Percentiles rank a stretch among this genome's conserved stretches.
Conservation (phyloP, 169 alveolate genomes). For the Plasmodium reichenowi region DNA sequence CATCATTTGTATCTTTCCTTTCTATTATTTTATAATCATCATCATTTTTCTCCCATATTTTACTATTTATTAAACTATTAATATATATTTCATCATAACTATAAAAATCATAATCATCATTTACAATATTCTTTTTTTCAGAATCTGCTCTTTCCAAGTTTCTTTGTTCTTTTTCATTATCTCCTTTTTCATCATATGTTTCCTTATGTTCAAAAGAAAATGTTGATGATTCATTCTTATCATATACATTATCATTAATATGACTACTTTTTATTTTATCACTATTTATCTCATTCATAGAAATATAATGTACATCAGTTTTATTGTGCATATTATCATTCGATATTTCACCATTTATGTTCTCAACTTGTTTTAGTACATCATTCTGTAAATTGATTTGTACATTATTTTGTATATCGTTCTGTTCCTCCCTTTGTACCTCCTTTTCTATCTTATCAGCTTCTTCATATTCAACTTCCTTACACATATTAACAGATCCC, state of each 20-base stretch:
- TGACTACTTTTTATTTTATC: not conserved
- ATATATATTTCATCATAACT: slow-evolving; percentile 10
- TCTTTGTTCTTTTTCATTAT: not conserved
- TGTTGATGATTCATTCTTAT: not conserved
- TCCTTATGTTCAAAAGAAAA: no score
- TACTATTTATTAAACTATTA: slow-evolving; percentile 2
- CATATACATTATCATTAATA: not conserved
- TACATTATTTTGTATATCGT: no score
- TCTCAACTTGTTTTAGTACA: no score
- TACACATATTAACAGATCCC: no score
- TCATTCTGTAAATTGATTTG: no score
- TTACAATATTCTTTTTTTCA: not conserved
- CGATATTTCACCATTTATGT: no score
- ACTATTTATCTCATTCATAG: not conserved
- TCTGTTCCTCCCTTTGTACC: no score
- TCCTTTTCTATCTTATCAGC: no score
- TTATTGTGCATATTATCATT: not conserved
- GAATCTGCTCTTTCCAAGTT: not conserved
- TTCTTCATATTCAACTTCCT: no score
- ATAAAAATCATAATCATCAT: not conserved
- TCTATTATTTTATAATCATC: not conserved
- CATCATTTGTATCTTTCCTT: not conserved
- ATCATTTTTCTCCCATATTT: not conserved
- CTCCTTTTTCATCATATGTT: not conserved
- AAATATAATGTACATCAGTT: not conserved